A percentile compares a stretch with the other conserved stretches of the same genome.
Evolutionary conservation across 805 yeast genomes (phyloP).

Genomic region (Saccharomycopsis javanensis): DNA sequence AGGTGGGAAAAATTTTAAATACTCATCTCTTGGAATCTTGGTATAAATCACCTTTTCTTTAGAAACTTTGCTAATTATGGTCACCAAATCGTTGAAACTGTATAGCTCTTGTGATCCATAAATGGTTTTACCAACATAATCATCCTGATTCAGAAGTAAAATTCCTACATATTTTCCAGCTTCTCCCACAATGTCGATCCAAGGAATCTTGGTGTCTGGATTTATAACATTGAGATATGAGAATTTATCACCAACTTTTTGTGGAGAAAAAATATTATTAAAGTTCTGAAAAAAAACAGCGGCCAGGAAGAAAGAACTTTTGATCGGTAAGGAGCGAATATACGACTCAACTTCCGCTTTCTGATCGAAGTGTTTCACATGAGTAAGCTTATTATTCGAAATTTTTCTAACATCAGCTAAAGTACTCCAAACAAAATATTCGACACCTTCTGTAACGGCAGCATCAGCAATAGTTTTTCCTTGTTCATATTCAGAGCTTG

Average conservation of each 20-base stretch:
- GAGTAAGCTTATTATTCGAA: background rate
- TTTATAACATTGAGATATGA: background rate
- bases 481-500: background rate
- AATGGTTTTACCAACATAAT: background rate
- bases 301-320: background rate
- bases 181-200: conserved; percentile 1
- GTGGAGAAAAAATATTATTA: background rate
- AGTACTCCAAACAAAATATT: conserved; percentile 5
- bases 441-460: conserved; percentile 2
- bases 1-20: background rate
- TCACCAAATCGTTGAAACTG: background rate
- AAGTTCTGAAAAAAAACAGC: conserved; percentile 2
- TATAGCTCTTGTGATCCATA: conserved; percentile 1
- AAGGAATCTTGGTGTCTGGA: background rate
- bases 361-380: background rate
- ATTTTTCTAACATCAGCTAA: background rate
- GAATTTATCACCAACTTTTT: background rate
- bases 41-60: background rate
- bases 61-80: background rate
- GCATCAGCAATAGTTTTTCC: conserved; percentile 6
- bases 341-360: conserved; percentile 4
- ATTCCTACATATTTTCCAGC: conserved; percentile 4
- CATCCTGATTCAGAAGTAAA: background rate
- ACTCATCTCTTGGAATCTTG: background rate
- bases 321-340: background rate